These are phyloP conservation scores for Lippia alba DNA, from an alignment of 305 asterid species.

Conservation along the genomic window DNA sequence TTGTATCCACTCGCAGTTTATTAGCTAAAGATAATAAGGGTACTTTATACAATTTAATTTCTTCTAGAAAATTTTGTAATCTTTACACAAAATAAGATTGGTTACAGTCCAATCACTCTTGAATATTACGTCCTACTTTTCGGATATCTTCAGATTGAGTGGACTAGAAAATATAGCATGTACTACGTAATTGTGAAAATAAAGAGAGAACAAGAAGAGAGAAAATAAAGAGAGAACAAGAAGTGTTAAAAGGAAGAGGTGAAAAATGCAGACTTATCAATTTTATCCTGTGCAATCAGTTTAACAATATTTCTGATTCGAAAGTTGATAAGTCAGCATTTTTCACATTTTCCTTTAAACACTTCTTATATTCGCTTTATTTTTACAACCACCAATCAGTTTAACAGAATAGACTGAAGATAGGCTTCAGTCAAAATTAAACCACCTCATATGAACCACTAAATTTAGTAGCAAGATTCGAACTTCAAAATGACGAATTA, in stretches of 20 bases:
- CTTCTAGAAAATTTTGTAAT: not conserved
- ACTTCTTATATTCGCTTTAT: no score
- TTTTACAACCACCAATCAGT: not conserved
- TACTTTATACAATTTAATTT: not conserved
- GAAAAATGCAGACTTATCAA: no score
- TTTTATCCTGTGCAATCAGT: no score
- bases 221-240: no score
- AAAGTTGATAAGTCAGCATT: no score
- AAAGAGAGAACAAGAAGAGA: no score
- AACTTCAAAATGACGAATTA: not conserved
- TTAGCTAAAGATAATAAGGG: conserved; percentile 16
- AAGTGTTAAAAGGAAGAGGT: no score
- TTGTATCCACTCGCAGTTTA: not conserved
- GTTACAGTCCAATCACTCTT: not conserved
- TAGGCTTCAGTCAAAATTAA: conserved; percentile 3
- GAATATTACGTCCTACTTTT: conserved; percentile 13
- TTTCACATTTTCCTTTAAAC: no score
- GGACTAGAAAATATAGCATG: not conserved
- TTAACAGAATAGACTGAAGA: not conserved
- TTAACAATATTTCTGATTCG: no score
- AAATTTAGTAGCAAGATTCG: not conserved
- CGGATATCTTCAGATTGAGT: not conserved
- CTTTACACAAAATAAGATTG: conserved; percentile 6
- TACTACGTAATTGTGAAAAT: not conserved
- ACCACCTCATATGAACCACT: not conserved